Evolutionary conservation across 2,329 filamentous ascomycete genomes (phyloP), one percentile per base, ranked within the genome.

Genomic region (Neonectria magnoliae): DNA sequence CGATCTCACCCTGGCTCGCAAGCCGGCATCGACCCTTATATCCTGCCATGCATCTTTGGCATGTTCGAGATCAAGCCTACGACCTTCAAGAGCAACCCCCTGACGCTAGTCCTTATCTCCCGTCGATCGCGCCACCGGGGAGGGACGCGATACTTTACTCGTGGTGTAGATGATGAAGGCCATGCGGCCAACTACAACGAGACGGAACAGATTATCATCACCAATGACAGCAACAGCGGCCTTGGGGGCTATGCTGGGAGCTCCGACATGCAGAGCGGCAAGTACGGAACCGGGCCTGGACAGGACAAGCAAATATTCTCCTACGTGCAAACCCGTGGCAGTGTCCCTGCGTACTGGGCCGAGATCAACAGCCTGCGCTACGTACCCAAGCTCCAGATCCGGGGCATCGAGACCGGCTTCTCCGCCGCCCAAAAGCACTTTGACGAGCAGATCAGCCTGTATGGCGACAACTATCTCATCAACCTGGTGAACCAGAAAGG

Each of bases 131-230:
- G 97, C 71, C 90, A 96, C 79, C 89, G 95, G 67, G 94, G 91
- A 38, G 96, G 96, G 48, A 98, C 96, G 16, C 87, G 97, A 76
- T 98, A 98, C 81, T 96, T 99, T 77, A 97, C 96, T 2, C 90
- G 96, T 69, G 96, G 96, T 56, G 89, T 98, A 51, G 95, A 99
- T 76, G 94, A 97, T 69, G 86, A 96, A 66, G 96, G 96, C 25
- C 90, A 98, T 77, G 96, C 96, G n/a, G 93, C 96, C 70, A 99
- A 99, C 79, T 99, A 95, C 85, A 99, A 99, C 77, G 96, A 99
- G 84, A 98, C 96, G 0, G 96, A 99, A 77, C 96, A 99, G 77
- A 85, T 96, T 36, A 86, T 97, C 65, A 89, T 99, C 41, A 81
- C 98, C 71, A 98, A 98, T 74, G 96, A 98, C 79, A 87, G 83